Evolutionary conservation across 768 basidiomycete species (phyloP), one percentile per base, ranked within the genome.

Genomic region (Panellus pusillus): DNA sequence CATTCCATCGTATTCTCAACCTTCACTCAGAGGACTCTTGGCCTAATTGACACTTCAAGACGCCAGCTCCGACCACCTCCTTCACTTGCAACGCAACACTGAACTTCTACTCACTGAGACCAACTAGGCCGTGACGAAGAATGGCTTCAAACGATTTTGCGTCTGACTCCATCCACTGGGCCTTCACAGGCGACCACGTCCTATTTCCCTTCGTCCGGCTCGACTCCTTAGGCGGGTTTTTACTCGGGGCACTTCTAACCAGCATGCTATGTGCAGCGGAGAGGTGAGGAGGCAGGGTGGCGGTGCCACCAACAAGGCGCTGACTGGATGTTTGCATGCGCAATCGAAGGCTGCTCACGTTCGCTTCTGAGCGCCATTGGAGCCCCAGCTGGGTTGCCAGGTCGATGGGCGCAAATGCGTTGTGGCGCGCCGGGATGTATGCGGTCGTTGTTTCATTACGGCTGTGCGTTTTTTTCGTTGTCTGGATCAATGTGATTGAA

Each of bases 371-470:
- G 44, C 78, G 71, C 52, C 72, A 74, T n/a, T 75, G 81, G 76
- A 62, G 59, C 9, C 83, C 83, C n/a, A 14, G 20, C 15, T 62
- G 63, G 35, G 62, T 73, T 12, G 68, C 70, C 31, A 69, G 70
- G 36, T 77, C 81, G 19, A 75, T 78, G 27, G 60, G 78, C 52
- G 69, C 68, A 36, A 70, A 67, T 19, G 80, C 82, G 15, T 55
- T 78, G 5, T 87, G 84, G 84, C 74, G 77, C 47, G 68, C 83
- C 6, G 61, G 62, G 12, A 49, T 87, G 37, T 87, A 86, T 64
- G 81, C 80, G 70, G 44, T 78, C 14, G 77, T 78, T n/a, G 83
- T 80, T 0, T 70, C 81, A 44, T 66, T 84, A 24, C 73, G 87
- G 73, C 66, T 90, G 88, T 89, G 64, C 66, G 85, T 67, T 15